phyloP scores from a whole-genome alignment of 2,329 filamentous ascomycete genomes.

The Pseudogymnoascus sp. region DNA sequence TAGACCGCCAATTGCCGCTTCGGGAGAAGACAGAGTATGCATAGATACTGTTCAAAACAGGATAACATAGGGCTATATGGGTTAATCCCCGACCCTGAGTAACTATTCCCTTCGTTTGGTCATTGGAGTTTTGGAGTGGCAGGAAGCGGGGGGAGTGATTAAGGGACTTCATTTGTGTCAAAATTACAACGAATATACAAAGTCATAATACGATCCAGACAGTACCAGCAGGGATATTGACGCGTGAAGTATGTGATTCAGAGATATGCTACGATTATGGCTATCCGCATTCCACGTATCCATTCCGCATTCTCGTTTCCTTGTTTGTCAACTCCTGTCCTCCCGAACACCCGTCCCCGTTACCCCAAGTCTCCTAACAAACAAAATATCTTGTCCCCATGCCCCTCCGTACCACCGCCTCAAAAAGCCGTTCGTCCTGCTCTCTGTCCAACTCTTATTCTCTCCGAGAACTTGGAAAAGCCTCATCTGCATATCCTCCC shows the following conservation, averaged over 20 bases:
- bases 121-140: not conserved
- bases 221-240: not conserved
- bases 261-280: not conserved
- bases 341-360: not conserved
- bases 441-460: not conserved
- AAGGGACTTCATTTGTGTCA: not conserved
- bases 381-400: not conserved
- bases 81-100: not conserved
- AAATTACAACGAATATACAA: not conserved
- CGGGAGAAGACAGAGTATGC: conserved; percentile 22
- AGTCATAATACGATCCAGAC: not conserved
- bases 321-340: conserved; percentile 5
- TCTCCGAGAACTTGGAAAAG: not conserved
- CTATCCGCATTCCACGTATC: conserved; percentile 8
- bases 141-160: not conserved
- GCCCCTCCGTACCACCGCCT: not conserved
- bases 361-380: not conserved
- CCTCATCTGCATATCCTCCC: not conserved
- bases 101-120: not conserved
- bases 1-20: conserved; percentile 50
- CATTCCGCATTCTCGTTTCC: not conserved
- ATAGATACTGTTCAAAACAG: not conserved
- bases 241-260: not conserved
- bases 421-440: not conserved
- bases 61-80: not conserved